These are phyloP conservation scores for Cyamopsis tetragonoloba DNA, from an alignment of 306 rosid species.

Conservation along the genomic window DNA sequence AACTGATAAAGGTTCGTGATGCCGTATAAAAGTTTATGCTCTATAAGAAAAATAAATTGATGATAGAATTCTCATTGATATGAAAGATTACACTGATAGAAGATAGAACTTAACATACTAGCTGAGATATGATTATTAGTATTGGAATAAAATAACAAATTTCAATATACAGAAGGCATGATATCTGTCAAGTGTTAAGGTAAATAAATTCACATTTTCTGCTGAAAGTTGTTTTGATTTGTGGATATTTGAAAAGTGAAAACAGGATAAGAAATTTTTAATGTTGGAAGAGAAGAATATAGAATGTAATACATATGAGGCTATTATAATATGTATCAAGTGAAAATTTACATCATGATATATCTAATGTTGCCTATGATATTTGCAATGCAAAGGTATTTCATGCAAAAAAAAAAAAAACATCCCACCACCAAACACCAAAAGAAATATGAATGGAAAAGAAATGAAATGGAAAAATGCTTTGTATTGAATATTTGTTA, in stretches of 20 bases:
- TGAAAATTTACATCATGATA: not conserved
- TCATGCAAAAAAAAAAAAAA: constrained; percentile 1
- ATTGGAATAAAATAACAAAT: too few relatives aligned
- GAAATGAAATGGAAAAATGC: not conserved
- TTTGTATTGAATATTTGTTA: not conserved
- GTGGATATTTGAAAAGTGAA: not conserved
- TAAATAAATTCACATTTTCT: too few relatives aligned
- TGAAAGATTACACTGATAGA: too few relatives aligned
- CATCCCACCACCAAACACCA: not conserved
- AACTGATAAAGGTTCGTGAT: too few relatives aligned
- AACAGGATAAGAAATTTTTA: not conserved
- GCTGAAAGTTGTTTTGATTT: too few relatives aligned
- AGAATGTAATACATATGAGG: not conserved
- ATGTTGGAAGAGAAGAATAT: not conserved
- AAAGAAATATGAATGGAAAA: not conserved
- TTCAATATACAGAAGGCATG: too few relatives aligned
- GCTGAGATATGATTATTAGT: too few relatives aligned
- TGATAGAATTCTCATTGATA: too few relatives aligned
- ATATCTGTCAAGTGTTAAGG: too few relatives aligned
- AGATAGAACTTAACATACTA: too few relatives aligned
- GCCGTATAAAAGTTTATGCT: too few relatives aligned
- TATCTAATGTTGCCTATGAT: not conserved
- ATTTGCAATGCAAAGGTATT: not conserved
- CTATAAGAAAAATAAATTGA: too few relatives aligned
- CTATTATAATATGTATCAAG: not conserved